Evolutionary conservation across 306 rosid species (phyloP).

Genomic region (Castanea sativa): DNA sequence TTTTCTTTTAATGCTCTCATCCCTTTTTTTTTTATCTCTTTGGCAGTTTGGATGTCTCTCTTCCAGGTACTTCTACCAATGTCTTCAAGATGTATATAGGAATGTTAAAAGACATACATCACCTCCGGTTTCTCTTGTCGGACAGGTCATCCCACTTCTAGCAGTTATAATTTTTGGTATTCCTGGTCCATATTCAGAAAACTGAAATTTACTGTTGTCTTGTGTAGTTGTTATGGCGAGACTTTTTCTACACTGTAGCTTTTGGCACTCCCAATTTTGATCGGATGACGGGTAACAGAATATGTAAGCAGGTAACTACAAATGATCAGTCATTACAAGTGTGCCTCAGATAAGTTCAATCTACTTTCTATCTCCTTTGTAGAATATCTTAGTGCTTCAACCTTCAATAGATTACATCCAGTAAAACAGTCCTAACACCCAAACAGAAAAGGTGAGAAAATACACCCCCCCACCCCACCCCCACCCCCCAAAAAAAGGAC

Average conservation of each 20-base stretch:
- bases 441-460: too few species aligned
- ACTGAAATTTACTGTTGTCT: slow-evolving; percentile 23
- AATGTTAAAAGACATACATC: slow-evolving; percentile 61
- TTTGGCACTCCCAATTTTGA: slow-evolving; percentile 92
- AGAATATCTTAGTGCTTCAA: not conserved
- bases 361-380: slow-evolving; percentile 12
- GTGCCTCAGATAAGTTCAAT: not conserved
- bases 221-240: slow-evolving; percentile 82
- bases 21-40: slow-evolving; percentile 20
- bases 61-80: slow-evolving; percentile 79
- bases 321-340: not conserved
- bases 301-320: slow-evolving; percentile 82
- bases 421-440: too few species aligned
- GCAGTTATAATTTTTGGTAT: slow-evolving; percentile 10
- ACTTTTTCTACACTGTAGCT: slow-evolving; percentile 87
- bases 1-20: not conserved
- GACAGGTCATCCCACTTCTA: slow-evolving; percentile 62
- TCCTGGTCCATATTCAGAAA: slow-evolving; percentile 15
- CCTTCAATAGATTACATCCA: too few species aligned
- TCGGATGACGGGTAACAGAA: slow-evolving; percentile 70
- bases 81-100: slow-evolving; percentile 64
- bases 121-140: slow-evolving; percentile 87
- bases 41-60: slow-evolving; percentile 96
- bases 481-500: too few species aligned
- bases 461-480: too few species aligned